Evolutionary conservation across 2,329 filamentous ascomycete genomes (phyloP).

Genomic region (Talaromyces sp.): DNA sequence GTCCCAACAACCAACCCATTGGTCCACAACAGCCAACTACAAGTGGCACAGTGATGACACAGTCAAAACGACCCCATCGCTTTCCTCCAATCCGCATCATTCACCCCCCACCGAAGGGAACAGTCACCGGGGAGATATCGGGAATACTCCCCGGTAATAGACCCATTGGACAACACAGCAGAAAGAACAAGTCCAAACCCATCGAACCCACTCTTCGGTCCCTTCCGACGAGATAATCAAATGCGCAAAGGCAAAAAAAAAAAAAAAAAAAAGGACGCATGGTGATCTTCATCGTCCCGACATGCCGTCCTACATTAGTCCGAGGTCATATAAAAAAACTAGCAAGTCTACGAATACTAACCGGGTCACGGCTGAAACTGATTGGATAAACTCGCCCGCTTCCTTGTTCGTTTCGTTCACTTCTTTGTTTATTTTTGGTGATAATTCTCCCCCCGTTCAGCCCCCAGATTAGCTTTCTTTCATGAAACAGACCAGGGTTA

Average conservation of each 20-base stretch:
- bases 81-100: not conserved
- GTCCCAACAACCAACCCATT: conserved; percentile 1
- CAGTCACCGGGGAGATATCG: not conserved
- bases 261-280: no score
- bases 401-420: not conserved
- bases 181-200: no score
- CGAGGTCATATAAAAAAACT: no score
- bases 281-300: no score
- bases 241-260: no score
- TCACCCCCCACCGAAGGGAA: not conserved
- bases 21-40: not conserved
- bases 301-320: no score
- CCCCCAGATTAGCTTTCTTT: not conserved
- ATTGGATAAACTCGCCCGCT: not conserved
- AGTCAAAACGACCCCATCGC: not conserved
- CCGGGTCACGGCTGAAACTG: no score
- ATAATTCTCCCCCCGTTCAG: not conserved
- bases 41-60: not conserved
- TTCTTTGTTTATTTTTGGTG: not conserved
- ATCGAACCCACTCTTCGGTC: no score
- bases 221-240: no score
- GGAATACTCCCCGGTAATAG: not conserved
- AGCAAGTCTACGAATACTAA: no score
- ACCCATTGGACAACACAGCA: not conserved
- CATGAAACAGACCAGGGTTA: not conserved